phyloP scores from a whole-genome alignment of 345 rosid genomes.

The Linum trigynum region DNA sequence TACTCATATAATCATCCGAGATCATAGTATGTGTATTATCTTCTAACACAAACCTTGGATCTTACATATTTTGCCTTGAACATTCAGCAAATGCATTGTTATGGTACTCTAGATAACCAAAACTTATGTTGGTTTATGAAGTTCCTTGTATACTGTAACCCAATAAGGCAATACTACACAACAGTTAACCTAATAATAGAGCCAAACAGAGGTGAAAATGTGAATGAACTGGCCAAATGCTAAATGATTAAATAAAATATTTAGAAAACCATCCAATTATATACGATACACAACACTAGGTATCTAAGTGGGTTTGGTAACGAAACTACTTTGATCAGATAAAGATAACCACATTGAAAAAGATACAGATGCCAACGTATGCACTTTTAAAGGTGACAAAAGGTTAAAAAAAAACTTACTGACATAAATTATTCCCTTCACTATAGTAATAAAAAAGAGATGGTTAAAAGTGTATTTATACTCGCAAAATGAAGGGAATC shows the following conservation, averaged over 20 bases:
- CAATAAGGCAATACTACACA: conserved; percentile 14
- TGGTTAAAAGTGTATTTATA: conserved; percentile 10
- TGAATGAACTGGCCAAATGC: not conserved
- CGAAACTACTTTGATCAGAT: not conserved
- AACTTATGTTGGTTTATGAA: conserved; percentile 66
- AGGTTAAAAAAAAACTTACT: conserved; percentile 73
- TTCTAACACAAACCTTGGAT: conserved; percentile 70
- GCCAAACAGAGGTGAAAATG: not conserved
- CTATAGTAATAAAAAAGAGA: conserved; percentile 18
- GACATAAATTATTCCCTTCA: conserved; percentile 79
- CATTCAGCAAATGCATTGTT: conserved; percentile 91
- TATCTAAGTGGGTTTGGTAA: not conserved
- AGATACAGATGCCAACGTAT: not conserved
- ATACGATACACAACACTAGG: not conserved
- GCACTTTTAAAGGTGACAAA: conserved; percentile 73
- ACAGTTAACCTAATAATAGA: not conserved
- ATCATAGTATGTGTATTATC: conserved; percentile 83
- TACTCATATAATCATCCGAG: conserved; percentile 88
- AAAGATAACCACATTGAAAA: not conserved
- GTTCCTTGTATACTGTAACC: conserved; percentile 75
- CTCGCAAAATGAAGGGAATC: not conserved
- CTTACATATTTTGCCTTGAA: conserved; percentile 76
- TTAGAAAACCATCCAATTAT: too few relatives aligned
- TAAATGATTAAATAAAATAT: not conserved
- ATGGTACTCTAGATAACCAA: conserved; percentile 76